A percentile compares a stretch with the other conserved stretches of the same genome.
Evolutionary conservation across 148 eudicot species (phyloP).

Genomic region (Rhododendron vialii): DNA sequence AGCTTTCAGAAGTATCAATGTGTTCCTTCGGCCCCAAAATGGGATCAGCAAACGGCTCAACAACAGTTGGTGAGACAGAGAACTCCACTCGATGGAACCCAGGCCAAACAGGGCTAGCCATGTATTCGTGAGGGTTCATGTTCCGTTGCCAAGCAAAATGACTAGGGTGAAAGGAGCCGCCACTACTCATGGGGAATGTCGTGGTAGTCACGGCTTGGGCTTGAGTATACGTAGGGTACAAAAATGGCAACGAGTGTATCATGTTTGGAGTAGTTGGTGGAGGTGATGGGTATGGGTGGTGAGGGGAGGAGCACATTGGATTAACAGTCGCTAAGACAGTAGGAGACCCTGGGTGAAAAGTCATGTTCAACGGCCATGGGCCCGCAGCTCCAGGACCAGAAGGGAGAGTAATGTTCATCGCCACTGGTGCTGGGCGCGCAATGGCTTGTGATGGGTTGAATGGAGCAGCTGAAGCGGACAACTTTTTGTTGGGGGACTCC

Average conservation of each 20-base stretch:
- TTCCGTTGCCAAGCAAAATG: conserved; percentile 86
- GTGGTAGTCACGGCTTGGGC: conserved; percentile 58
- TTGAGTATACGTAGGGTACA: conserved; percentile 88
- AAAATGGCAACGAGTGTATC: conserved; percentile 69
- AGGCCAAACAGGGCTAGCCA: conserved; percentile 63
- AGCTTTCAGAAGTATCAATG: conserved; percentile 36
- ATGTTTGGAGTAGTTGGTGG: conserved; percentile 86
- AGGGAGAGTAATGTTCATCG: conserved; percentile 57
- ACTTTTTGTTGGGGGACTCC: conserved; percentile 62
- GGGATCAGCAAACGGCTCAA: conserved; percentile 57
- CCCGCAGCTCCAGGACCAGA: conserved; percentile 59
- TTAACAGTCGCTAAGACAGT: conserved; percentile 43
- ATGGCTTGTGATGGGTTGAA: conserved; percentile 61
- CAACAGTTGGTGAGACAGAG: conserved; percentile 53
- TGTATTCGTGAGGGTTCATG: conserved; percentile 49
- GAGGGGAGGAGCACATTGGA: conserved; percentile 74
- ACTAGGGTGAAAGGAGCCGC: conserved; percentile 56
- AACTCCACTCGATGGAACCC: conserved; percentile 68
- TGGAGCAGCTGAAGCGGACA: conserved; percentile 96
- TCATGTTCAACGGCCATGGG: conserved; percentile 88
- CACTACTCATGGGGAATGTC: conserved; percentile 43
- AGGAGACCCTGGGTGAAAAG: conserved; percentile 62
- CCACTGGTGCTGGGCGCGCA: conserved; percentile 47
- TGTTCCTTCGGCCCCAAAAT: conserved; percentile 35
- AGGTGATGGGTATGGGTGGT: conserved; percentile 80